Base-by-base conservation (phyloP, 2,329 filamentous ascomycete species). In the Paracoccidioides lutzii region DNA sequence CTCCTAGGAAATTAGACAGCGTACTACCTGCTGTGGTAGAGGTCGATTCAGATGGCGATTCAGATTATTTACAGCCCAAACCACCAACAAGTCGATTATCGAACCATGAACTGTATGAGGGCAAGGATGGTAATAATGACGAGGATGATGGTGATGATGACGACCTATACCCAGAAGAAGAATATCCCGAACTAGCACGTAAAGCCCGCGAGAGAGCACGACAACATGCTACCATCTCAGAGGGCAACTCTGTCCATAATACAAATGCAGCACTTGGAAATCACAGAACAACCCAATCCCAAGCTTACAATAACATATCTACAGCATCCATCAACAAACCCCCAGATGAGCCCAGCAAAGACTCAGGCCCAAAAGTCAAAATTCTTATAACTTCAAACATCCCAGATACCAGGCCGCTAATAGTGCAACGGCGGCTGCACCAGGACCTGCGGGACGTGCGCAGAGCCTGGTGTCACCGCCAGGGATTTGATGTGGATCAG, bases 361-460 rank as follows among this genome's bases (percentile, higher is more conserved):
- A 12, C 63, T 10, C 69, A 15, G 78, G 84, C 58, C 72, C 77
- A 0, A 64, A 78, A 10, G 76, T 88, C 43, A 73, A 80, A 55
- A 79, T 91, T 30, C 73, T 90, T 37, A 81, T 96, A 59, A 79
- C 77, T 0, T 88, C 90, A 0, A 70, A 75, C 2, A 78, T 96
- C 5, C 75, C 79, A 0, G 75, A 76, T 46, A 80, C 85, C 0
- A 78, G 73, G 30, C 71, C 80, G 7, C 66, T 89, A 35, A 73
- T 88, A 41, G 78, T 87, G 53, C 82, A 78, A 52, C 81, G 87
- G 42, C 82, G 81, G 62, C 76, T 88, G 58, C 81, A 80, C 38
- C 86, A 88, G 64, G 75, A 79, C 2, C 73, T 96, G 5, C 78
- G 80, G 58, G 74, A 85, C 55, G 81, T 90, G 5, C 80, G 84